phyloP scores from a whole-genome alignment of 768 basidiomycete species.

The Boletus coccyginus region DNA sequence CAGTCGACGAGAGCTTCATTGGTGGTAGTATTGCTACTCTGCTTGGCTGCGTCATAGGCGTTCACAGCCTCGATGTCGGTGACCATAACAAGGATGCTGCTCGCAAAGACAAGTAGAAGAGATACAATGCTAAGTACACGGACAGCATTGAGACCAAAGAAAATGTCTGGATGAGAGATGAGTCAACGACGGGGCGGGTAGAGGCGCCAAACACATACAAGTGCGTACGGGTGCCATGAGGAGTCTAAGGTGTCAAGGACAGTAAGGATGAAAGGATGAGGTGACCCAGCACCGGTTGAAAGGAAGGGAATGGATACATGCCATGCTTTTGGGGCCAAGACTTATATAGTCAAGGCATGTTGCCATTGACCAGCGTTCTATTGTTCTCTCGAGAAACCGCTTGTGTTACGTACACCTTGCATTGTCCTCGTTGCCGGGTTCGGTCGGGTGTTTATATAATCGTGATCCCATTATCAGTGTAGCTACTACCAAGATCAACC shows the following conservation, averaged over 20 bases:
- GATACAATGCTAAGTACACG: constrained; percentile 78
- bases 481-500: constrained; percentile 7
- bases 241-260: constrained; percentile 6
- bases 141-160: constrained; percentile 76
- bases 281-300: constrained; percentile 33
- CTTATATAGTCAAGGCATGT: constrained; percentile 24
- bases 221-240: constrained; percentile 36
- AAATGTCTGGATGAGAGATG: constrained; percentile 42
- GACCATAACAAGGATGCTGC: constrained; percentile 71
- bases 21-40: constrained; percentile 30
- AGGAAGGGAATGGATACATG: constrained; percentile 8
- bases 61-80: constrained; percentile 77
- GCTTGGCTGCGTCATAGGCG: constrained; percentile 46
- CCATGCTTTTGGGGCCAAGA: not conserved
- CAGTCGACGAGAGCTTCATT: constrained; percentile 44
- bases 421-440: constrained; percentile 23
- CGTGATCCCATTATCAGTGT: constrained; percentile 1
- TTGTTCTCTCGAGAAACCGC: constrained; percentile 29
- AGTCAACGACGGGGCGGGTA: not conserved
- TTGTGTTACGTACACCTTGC: constrained; percentile 15
- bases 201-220: constrained; percentile 36
- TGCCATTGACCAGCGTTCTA: constrained; percentile 21
- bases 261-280: constrained; percentile 17
- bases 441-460: too few relatives aligned
- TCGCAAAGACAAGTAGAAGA: constrained; percentile 76